Base-by-base conservation (phyloP, 2,329 filamentous ascomycete genomes). In the Stachybotrys chartarum region DNA sequence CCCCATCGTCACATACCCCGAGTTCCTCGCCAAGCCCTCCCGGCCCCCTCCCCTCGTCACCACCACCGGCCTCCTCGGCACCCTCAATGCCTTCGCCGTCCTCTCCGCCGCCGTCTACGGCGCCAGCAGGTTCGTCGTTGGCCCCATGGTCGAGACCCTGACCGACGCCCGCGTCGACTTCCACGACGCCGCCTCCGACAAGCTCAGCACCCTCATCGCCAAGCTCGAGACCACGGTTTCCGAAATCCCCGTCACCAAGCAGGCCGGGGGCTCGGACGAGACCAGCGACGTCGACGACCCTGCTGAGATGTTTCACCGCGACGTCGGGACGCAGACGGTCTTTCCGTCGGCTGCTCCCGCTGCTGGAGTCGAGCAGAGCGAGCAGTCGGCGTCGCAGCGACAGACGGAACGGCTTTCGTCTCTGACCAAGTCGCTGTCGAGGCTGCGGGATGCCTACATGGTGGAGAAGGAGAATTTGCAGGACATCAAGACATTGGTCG, bases 241-340 rank as follows among this genome's bases (percentile, higher is more conserved):
- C 31, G 79, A 81, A 50, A 74, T 88, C 1, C 85, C 87, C 6
- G 59, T 67, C 5, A 32, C 50, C 47, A 63, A 66, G 54, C 61
- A 65, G 48, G 56, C 58, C 14, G 54, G 59, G 18, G 59, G 61
- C 16, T 67, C 67, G 35, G 74, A 73, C 57, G 63, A 68, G 48
- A 63, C 69, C 51, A 79, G 75, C 63, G 79, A 78, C 30, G 76
- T 73, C 56, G 80, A 81, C 58, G 84, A 87, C 62, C 89, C 90
- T 1, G 85, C 86, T 1, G 89, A 93, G 69, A 81, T 92, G 58
- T 94, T 90, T 71, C 88, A 92, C 69, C 83, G 88, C 50, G 90
- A 94, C 66, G 81, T 90, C 57, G 88, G 88, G 59, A 88, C 89
- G 1, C 90, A 94, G 70, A 94, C 90, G 0, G 85, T 83, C 24